phyloP scores from a whole-genome alignment of 148 eudicot genomes.

The Diospyros kaki region DNA sequence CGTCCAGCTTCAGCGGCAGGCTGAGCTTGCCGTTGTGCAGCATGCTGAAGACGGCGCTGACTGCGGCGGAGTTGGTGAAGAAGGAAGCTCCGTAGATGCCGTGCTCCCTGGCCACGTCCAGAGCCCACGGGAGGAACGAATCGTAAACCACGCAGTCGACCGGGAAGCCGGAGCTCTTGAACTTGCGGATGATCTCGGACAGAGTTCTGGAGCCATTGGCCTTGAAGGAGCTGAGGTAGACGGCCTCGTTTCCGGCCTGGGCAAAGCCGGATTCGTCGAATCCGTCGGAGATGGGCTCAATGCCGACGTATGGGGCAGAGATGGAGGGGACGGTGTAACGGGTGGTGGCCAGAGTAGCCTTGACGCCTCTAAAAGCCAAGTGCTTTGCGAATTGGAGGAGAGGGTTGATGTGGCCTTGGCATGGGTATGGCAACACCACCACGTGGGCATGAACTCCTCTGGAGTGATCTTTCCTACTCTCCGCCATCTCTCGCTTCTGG shows the following conservation, averaged over 20 bases:
- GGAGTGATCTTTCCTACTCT: no score
- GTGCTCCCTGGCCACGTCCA: constrained; percentile 53
- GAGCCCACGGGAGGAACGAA: constrained; percentile 64
- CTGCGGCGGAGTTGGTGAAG: constrained; percentile 56
- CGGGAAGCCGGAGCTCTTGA: constrained; percentile 20
- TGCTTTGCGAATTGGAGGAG: constrained; percentile 72
- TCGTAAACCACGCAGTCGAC: constrained; percentile 53
- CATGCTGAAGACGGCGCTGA: constrained; percentile 37
- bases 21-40: constrained; percentile 29
- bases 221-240: constrained; percentile 34
- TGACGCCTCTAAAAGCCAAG: constrained; percentile 49
- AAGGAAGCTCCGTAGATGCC: constrained; percentile 48
- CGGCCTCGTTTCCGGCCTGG: constrained; percentile 20
- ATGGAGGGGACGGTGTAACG: constrained; percentile 32
- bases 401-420: constrained; percentile 81
- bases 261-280: constrained; percentile 26
- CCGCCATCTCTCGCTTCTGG: no score
- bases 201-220: constrained; percentile 20
- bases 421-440: no score
- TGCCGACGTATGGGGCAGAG: constrained; percentile 13
- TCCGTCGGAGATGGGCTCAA: constrained; percentile 66
- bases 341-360: constrained; percentile 57
- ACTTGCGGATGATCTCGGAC: constrained; percentile 23
- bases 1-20: constrained; percentile 32
- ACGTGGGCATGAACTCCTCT: no score